A percentile compares a stretch with the other conserved stretches of the same genome.
These are phyloP conservation scores for Neurospora sp. DNA, from an alignment of 495 filamentous ascomycete genomes.

Conservation along the genomic window DNA sequence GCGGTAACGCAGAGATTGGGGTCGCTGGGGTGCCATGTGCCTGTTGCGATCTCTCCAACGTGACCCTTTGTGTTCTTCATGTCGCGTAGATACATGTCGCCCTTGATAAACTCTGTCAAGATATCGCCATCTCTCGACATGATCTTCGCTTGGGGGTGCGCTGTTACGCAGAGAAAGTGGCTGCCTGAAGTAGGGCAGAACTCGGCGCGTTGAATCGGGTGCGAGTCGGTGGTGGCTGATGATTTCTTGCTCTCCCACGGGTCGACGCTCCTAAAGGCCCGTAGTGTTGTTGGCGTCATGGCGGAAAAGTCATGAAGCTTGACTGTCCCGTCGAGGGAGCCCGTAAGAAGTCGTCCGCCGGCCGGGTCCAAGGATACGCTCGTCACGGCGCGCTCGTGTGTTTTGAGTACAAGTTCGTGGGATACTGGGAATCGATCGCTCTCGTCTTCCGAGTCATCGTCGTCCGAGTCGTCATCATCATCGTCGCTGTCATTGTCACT, in stretches of 20 bases:
- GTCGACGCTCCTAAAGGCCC: constrained; percentile 88
- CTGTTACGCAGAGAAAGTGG: constrained; percentile 75
- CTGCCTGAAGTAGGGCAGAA: constrained; percentile 80
- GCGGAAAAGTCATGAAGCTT: constrained; percentile 93
- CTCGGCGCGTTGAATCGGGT: constrained; percentile 72
- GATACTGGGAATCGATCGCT: constrained; percentile 89
- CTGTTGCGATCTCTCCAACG: constrained; percentile 77
- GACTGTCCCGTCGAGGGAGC: constrained; percentile 79
- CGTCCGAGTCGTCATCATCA: constrained; percentile 44
- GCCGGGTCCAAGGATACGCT: constrained; percentile 73
- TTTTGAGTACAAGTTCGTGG: constrained; percentile 84
- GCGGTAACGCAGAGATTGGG: constrained; percentile 76
- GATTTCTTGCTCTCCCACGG: constrained; percentile 68
- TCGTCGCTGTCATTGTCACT: constrained; percentile 35
- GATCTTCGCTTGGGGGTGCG: constrained; percentile 80
- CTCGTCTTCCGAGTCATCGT: constrained; percentile 56
- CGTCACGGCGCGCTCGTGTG: constrained; percentile 83
- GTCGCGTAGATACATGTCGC: constrained; percentile 95
- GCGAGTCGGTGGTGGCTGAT: constrained; percentile 60
- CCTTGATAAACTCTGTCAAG: constrained; percentile 81
- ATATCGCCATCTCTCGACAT: constrained; percentile 80
- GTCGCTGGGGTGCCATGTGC: constrained; percentile 80
- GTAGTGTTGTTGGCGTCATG: constrained; percentile 87
- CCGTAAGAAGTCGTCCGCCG: constrained; percentile 74
- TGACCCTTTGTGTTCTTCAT: constrained; percentile 97